These are phyloP conservation scores for Pascua sp. DNA, from an alignment of 1,284 basidiomycete genomes.

Conservation along the genomic window DNA sequence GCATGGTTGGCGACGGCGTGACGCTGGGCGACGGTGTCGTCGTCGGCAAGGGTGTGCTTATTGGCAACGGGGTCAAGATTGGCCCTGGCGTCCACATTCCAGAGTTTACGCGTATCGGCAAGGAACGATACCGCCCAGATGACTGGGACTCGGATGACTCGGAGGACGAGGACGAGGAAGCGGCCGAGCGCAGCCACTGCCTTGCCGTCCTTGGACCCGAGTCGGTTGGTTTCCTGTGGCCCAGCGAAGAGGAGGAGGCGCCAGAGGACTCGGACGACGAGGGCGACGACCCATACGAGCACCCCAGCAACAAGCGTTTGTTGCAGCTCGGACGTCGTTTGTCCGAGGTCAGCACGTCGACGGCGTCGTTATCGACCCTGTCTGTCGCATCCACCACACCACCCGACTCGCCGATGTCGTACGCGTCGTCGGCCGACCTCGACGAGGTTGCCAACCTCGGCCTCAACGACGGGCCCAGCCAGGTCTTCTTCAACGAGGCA, in stretches of 20 bases:
- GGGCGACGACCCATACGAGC: constrained; percentile 48
- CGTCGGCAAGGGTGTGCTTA: constrained; percentile 48
- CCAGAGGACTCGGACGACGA: constrained; percentile 41
- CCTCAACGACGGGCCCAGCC: constrained; percentile 30
- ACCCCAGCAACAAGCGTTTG: constrained; percentile 45
- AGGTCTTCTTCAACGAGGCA: constrained; percentile 41
- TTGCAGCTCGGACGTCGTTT: constrained; percentile 45
- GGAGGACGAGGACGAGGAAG: constrained; percentile 47
- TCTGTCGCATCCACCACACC: constrained; percentile 42
- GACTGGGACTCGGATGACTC: constrained; percentile 60
- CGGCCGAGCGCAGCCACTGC: constrained; percentile 27
- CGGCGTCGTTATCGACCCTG: constrained; percentile 43
- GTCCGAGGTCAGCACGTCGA: constrained; percentile 32
- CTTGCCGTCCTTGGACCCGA: constrained; percentile 35
- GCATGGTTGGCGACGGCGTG: constrained; percentile 56
- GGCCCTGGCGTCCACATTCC: constrained; percentile 66
- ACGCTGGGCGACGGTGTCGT: constrained; percentile 51
- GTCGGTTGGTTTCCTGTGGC: constrained; percentile 50
- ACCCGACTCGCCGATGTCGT: constrained; percentile 26
- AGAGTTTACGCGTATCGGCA: constrained; percentile 70
- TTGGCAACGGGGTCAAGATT: constrained; percentile 71
- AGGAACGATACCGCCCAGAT: constrained; percentile 70
- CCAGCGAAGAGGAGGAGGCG: constrained; percentile 42
- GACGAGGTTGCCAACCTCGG: constrained; percentile 24
- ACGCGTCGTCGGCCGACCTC: constrained; percentile 14